Evolutionary conservation across 2,329 filamentous ascomycete genomes (phyloP), one percentile per base, ranked within the genome.

Genomic region (Apiospora sp.): DNA sequence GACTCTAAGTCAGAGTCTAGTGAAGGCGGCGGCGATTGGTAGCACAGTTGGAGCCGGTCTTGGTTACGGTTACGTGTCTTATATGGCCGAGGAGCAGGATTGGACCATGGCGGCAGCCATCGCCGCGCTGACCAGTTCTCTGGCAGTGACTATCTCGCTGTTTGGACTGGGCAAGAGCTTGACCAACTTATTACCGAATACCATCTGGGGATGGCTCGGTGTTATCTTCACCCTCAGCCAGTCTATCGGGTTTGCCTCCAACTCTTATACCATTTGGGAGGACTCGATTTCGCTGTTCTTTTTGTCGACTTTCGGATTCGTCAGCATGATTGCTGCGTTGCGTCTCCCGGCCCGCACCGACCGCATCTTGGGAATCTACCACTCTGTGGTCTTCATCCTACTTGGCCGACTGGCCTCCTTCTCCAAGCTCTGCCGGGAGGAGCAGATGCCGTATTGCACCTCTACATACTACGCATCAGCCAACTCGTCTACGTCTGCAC

Each of bases 221-320:
- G 86, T 94, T 37, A 81, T 95, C 19, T 94, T 97, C 76, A 95
- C 95, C 0, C 82, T 95, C n/a, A 91, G 93, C 74, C 94, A 98
- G 79, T 97, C 95, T n/a, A 86, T 94, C 70, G 96, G 96, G 10
- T 99, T 98, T 81, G 96, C 96, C 0, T 96, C 96, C 4, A 99
- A 99, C 83, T 99, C 96, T 0, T 99, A 95, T 83, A 98, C 96
- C 0, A 98, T 99, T 76, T 99, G 96, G 95, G 96, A 99, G 84
- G 96, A 99, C 79, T 93, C 94, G 19, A 98, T 98, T 72, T 88
- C 98, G 5, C 87, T 98, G 3, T 98, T 97, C 84, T 96, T 98
- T 84, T 89, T 98, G 73, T 91, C 91, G 2, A 96, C 95, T 0
- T 98, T 98, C 80, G 95, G 95, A 43, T 82, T 95, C 8, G 87